These are phyloP conservation scores for Candida piceae DNA, from an alignment of 805 yeast species.

Conservation along the genomic window DNA sequence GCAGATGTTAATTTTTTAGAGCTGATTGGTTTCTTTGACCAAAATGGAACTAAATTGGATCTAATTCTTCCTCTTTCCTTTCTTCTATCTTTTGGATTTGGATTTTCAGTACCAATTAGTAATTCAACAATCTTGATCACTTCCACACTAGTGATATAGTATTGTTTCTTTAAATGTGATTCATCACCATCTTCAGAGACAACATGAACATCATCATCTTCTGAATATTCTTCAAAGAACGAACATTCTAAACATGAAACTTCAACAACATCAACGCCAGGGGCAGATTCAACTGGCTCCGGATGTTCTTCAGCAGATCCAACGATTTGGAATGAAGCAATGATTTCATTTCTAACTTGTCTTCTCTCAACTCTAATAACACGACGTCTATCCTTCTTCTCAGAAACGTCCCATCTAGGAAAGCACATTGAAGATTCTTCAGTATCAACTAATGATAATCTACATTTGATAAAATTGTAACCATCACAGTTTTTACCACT, in stretches of 20 bases:
- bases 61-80: conserved; percentile 63
- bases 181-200: conserved; percentile 25
- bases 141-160: conserved; percentile 62
- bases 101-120: conserved; percentile 45
- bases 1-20: conserved; percentile 31
- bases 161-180: conserved; percentile 25
- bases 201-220: conserved; percentile 15
- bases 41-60: conserved; percentile 61
- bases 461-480: conserved; percentile 40
- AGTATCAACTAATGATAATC: conserved; percentile 41
- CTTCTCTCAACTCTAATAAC: conserved; percentile 53
- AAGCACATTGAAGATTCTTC: conserved; percentile 42
- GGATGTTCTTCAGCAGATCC: conserved; percentile 49
- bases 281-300: conserved; percentile 30
- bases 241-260: conserved; percentile 54
- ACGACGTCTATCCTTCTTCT: conserved; percentile 46
- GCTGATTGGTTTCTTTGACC: conserved; percentile 57
- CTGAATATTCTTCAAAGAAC: conserved; percentile 15
- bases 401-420: conserved; percentile 46
- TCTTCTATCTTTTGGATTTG: conserved; percentile 47
- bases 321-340: conserved; percentile 45
- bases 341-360: conserved; percentile 43
- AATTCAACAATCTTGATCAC: conserved; percentile 62
- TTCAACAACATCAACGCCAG: conserved; percentile 47
- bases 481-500: conserved; percentile 20